Evolutionary conservation across 495 filamentous ascomycete species (phyloP).

Genomic region (Beverwykella pulmonaria): DNA sequence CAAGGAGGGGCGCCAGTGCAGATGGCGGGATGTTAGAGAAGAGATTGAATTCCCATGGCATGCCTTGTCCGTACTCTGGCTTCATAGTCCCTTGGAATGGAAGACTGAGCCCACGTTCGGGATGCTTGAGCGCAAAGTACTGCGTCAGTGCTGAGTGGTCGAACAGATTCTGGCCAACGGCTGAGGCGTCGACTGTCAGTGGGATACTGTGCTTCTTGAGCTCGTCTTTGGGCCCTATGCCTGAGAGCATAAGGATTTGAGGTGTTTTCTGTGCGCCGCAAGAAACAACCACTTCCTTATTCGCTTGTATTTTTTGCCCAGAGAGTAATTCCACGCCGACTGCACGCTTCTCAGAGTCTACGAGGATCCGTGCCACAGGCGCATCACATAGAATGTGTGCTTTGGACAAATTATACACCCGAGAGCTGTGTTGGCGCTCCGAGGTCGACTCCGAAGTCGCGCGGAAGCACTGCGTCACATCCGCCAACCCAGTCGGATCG

Average conservation of each 20-base stretch:
- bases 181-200: constrained; percentile 50
- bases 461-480: constrained; percentile 1
- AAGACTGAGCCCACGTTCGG: constrained; percentile 11
- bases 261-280: constrained; percentile 26
- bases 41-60: constrained; percentile 6
- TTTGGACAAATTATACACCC: constrained; percentile 14
- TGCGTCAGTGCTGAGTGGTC: constrained; percentile 49
- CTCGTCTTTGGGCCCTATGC: constrained; percentile 29
- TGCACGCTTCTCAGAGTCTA: constrained; percentile 12
- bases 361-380: constrained; percentile 12
- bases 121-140: constrained; percentile 13
- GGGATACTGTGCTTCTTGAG: constrained; percentile 52
- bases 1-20: neutral
- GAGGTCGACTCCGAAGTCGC: constrained; percentile 6
- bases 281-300: constrained; percentile 23
- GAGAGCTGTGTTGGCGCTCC: constrained; percentile 9
- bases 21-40: constrained; percentile 3
- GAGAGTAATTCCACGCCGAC: constrained; percentile 11
- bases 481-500: constrained; percentile 16
- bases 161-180: constrained; percentile 59
- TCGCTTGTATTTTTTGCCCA: constrained; percentile 13
- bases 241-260: constrained; percentile 24
- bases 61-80: constrained; percentile 16
- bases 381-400: neutral
- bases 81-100: constrained; percentile 3